Evolutionary conservation across 202 grass and related monocot genomes (phyloP).

Genomic region (Digitaria exilis): DNA sequence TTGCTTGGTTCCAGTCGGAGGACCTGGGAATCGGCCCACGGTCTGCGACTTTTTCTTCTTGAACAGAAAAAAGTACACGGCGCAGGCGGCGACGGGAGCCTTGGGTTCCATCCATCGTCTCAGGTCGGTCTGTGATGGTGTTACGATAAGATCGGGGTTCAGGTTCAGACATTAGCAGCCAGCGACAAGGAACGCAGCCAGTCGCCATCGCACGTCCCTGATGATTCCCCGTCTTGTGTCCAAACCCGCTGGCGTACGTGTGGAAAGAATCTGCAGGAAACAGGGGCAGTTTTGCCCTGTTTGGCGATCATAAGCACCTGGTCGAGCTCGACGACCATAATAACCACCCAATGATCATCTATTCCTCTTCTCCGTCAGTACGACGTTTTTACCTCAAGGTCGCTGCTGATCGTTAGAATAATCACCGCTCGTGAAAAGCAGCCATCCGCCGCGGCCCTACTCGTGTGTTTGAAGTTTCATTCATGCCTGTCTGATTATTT

Average conservation of each 20-base stretch:
- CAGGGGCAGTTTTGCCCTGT: too few relatives aligned
- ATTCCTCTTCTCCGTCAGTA: not conserved
- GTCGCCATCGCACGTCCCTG: not conserved
- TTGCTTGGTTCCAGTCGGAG: not conserved
- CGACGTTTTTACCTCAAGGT: not conserved
- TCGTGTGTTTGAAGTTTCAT: not conserved
- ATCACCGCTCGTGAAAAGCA: not conserved
- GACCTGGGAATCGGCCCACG: not conserved
- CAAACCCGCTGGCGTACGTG: not conserved
- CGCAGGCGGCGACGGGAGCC: not conserved
- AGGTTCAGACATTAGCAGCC: not conserved
- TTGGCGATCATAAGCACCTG: not conserved
- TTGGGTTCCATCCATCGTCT: not conserved
- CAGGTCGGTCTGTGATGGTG: not conserved
- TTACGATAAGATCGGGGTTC: not conserved
- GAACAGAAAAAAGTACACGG: not conserved
- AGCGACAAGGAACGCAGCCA: not conserved
- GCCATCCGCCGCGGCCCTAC: not conserved
- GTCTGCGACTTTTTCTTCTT: not conserved
- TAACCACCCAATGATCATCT: not conserved
- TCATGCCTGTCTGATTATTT: too few relatives aligned
- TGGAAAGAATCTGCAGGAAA: not conserved
- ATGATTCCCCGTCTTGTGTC: not conserved
- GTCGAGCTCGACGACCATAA: too few relatives aligned
- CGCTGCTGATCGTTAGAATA: not conserved